Evolutionary conservation across 345 rosid species (phyloP).

Genomic region (Gossypium bickii): DNA sequence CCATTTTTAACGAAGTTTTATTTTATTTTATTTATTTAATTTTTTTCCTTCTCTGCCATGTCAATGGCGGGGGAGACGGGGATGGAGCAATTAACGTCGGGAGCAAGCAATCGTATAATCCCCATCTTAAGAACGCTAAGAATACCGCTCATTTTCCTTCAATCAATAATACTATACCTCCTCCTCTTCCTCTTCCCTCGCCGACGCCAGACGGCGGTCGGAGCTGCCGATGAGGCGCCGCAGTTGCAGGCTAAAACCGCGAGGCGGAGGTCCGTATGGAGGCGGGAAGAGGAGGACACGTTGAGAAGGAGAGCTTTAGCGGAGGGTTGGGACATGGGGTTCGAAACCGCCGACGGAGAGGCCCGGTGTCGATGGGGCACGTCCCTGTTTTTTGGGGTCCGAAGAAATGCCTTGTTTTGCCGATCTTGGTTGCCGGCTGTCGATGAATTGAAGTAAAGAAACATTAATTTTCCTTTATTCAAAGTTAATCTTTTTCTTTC

Average conservation of each 20-base stretch:
- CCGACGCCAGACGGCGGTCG: constrained; percentile 34
- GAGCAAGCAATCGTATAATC: constrained; percentile 91
- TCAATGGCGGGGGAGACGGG: constrained; percentile 46
- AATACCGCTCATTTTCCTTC: constrained; percentile 42
- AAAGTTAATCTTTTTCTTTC: neutral
- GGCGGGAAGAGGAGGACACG: constrained; percentile 86
- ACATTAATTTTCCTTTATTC: neutral
- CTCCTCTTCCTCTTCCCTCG: constrained; percentile 63
- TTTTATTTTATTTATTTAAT: neutral
- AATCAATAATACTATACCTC: constrained; percentile 44
- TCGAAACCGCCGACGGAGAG: constrained; percentile 35
- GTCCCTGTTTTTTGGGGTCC: constrained; percentile 53
- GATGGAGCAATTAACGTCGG: constrained; percentile 88
- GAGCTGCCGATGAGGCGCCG: neutral
- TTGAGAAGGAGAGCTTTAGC: constrained; percentile 75
- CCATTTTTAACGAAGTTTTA: neutral
- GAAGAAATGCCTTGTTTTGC: constrained; percentile 69
- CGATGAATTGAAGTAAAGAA: constrained; percentile 57
- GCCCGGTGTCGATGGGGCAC: constrained; percentile 43
- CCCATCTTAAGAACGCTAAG: constrained; percentile 55
- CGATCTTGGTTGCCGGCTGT: constrained; percentile 77
- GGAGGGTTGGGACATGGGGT: constrained; percentile 52
- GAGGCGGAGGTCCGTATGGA: constrained; percentile 50
- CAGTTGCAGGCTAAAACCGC: constrained; percentile 29
- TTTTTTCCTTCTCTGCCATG: constrained; percentile 26